Base-by-base conservation (phyloP, 2,329 filamentous ascomycete species). In the Thielaviopsis populi region DNA sequence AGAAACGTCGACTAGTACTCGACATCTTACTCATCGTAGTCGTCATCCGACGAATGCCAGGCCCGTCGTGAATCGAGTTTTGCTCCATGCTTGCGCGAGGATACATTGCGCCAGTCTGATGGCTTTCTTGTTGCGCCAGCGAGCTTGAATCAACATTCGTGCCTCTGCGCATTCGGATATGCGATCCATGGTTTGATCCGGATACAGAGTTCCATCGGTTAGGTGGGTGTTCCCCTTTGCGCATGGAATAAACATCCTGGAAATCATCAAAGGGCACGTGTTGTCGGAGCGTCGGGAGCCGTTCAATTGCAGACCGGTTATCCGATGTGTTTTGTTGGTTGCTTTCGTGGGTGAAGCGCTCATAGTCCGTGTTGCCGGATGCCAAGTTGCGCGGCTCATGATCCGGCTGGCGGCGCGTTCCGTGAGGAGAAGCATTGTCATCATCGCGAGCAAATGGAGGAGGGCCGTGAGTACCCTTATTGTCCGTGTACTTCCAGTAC, bases 401-500 rank as follows among this genome's bases (percentile, higher is more conserved):
- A 15, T 63, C 61, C 13, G 61, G 48, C 13, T 43, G 64, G 24
- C 61, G 64, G 43, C 37, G 58, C 15, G 24, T 15, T 40, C 66
- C 19, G 33, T 63, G 53, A 37, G 63, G 48, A 19, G 56, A 54
- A 40, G 66, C 13, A 50, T 59, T 33, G 37, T 62, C 33, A 46
- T 62, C 62, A 61, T 66, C 50, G 30, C 3, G 50, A 22, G 53
- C 53, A 56, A 56, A 56, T n/a, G 53, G 53, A 37, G 27, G 53
- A 10, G 54, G 59, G 7, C 24, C 42, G 46, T 56, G 54, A 2
- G 53, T 27, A 8, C 42, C 59, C 13, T 33, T 62, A 10, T 37
- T 62, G 19, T 64, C 27, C 72, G 70, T 58, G 70, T 66, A 61
- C 70, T 73, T 61, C 70, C 76, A 79, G 70, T 76, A 89, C 70